phyloP scores from a whole-genome alignment of 179 eudicot species.

The Nepenthes alata region DNA sequence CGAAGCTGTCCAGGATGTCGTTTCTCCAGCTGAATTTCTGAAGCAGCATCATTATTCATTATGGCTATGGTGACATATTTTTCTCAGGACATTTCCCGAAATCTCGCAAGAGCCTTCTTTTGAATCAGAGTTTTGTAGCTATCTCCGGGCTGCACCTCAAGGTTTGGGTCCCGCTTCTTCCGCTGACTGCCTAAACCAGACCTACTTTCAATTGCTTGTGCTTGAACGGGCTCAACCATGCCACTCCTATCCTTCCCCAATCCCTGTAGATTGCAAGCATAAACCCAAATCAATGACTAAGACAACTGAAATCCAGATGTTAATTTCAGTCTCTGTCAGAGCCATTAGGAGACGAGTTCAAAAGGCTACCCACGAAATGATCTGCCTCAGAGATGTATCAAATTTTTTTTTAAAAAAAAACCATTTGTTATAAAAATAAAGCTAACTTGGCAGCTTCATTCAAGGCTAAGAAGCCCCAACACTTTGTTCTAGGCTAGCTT shows the following conservation, averaged over 20 bases:
- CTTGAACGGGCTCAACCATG: slow-evolving; percentile 93
- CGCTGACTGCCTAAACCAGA: slow-evolving; percentile 93
- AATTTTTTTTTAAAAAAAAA: not conserved
- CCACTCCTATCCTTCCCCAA: slow-evolving; percentile 96
- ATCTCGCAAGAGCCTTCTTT: slow-evolving; percentile 93
- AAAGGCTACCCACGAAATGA: slow-evolving; percentile 12
- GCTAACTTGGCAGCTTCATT: no score
- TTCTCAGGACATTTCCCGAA: slow-evolving; percentile 71
- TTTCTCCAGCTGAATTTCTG: no score
- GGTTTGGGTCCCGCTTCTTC: slow-evolving; percentile 65
- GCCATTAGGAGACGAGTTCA: slow-evolving; percentile 5
- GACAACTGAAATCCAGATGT: slow-evolving; percentile 25
- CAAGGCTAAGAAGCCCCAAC: no score
- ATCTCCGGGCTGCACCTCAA: slow-evolving; percentile 92
- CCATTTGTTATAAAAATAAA: no score
- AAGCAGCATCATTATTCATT: not conserved
- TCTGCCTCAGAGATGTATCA: slow-evolving; percentile 10
- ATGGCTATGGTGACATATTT: not conserved
- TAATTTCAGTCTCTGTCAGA: slow-evolving; percentile 13
- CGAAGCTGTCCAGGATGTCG: no score
- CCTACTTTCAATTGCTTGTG: slow-evolving; percentile 59
- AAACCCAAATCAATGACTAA: slow-evolving; percentile 15
- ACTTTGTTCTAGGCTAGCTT: no score
- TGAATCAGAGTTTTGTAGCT: slow-evolving; percentile 89
- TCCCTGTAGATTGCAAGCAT: slow-evolving; percentile 44